Percentiles rank a stretch among this genome's conserved stretches.
These are phyloP conservation scores for Heterobasidion occidentale DNA, from an alignment of 1,284 basidiomycete genomes.

Conservation along the genomic window DNA sequence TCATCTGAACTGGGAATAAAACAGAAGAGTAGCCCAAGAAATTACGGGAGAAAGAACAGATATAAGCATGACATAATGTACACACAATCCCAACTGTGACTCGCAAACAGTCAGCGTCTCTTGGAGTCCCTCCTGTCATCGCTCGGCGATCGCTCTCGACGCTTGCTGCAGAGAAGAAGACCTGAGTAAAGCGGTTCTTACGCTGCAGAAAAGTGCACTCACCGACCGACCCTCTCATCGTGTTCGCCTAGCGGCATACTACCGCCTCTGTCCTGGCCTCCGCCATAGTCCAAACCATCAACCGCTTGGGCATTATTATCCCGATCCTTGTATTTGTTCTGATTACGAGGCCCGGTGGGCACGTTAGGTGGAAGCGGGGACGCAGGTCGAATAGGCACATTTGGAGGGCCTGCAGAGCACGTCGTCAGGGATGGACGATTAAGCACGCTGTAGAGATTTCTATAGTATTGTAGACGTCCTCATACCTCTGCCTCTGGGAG, in stretches of 20 bases:
- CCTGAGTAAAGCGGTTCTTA: background rate
- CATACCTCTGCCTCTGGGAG: constrained; percentile 29
- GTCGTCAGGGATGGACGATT: background rate
- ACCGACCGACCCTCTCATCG: constrained; percentile 24
- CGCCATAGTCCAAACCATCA: constrained; percentile 80
- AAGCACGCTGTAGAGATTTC: background rate
- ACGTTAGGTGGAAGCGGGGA: constrained; percentile 77
- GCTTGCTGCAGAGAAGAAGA: constrained; percentile 5
- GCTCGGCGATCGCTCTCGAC: constrained; percentile 13
- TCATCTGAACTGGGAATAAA: background rate
- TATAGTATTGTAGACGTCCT: constrained; percentile 6
- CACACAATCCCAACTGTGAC: background rate
- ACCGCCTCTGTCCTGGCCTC: constrained; percentile 31
- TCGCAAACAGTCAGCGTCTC: constrained; percentile 37
- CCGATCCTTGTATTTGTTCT: constrained; percentile 82
- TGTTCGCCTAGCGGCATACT: constrained; percentile 13
- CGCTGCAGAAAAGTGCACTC: constrained; percentile 6
- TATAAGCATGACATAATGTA: constrained; percentile 1
- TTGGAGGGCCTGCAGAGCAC: constrained; percentile 4
- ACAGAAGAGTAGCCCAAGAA: background rate
- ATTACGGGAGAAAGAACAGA: background rate
- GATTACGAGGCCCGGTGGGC: constrained; percentile 77
- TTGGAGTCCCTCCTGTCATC: constrained; percentile 55
- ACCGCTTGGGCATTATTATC: constrained; percentile 73
- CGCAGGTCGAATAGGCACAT: constrained; percentile 54